A percentile compares a stretch with the other conserved stretches of the same genome.
phyloP scores from a whole-genome alignment of 768 basidiomycete genomes.

The Kwoniella mangroviensis region DNA sequence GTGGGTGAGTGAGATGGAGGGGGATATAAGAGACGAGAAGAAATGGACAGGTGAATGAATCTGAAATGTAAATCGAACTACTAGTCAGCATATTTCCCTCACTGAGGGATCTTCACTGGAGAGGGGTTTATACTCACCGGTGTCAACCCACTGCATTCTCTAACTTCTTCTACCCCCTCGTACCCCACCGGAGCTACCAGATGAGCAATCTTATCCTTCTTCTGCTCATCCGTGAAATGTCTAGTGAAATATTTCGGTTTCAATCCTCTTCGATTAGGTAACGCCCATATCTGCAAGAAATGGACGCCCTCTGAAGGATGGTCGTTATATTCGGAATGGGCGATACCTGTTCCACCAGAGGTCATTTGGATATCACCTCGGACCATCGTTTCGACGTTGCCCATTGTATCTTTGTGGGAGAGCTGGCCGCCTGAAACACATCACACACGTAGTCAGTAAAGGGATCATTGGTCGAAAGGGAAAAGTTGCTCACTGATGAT shows the following conservation, averaged over 20 bases:
- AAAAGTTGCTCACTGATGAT: slow-evolving; percentile 73
- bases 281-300: slow-evolving; percentile 75
- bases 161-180: slow-evolving; percentile 65
- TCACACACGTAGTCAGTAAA: too few species aligned
- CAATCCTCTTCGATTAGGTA: slow-evolving; percentile 63
- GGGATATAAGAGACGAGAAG: slow-evolving; percentile 74
- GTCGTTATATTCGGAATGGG: slow-evolving; percentile 72
- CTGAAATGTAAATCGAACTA: slow-evolving; percentile 17
- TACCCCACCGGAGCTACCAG: slow-evolving; percentile 76
- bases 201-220: slow-evolving; percentile 70
- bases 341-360: slow-evolving; percentile 87
- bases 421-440: slow-evolving; percentile 44
- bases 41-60: slow-evolving; percentile 59
- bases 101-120: neutral
- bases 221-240: slow-evolving; percentile 80
- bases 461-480: too few species aligned
- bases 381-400: slow-evolving; percentile 83
- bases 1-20: slow-evolving; percentile 65
- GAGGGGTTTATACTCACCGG: slow-evolving; percentile 61
- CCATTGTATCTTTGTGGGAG: slow-evolving; percentile 80
- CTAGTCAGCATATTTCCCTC: neutral
- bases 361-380: slow-evolving; percentile 91
- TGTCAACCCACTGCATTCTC: slow-evolving; percentile 77
- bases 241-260: slow-evolving; percentile 82
- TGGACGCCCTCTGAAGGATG: slow-evolving; percentile 57